Percentiles rank a stretch among this genome's conserved stretches.
These are phyloP conservation scores for Colletotrichum salicis DNA, from an alignment of 2,329 filamentous ascomycete genomes.

Conservation along the genomic window DNA sequence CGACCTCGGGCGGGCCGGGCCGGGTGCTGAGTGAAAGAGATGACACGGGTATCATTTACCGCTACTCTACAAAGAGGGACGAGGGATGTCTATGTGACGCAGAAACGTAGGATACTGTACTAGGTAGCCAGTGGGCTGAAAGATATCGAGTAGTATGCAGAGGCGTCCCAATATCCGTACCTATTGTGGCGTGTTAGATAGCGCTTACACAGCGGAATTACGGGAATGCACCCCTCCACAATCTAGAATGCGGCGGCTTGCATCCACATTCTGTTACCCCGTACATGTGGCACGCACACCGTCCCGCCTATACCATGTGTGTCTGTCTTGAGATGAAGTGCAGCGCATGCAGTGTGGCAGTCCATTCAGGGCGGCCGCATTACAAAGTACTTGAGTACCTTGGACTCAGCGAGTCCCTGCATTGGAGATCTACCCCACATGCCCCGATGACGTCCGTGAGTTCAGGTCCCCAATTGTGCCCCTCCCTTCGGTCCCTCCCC, in stretches of 20 bases:
- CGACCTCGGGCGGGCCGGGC: constrained; percentile 62
- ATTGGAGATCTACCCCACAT: constrained; percentile 12
- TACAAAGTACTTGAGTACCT: too few relatives aligned
- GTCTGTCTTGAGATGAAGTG: constrained; percentile 15
- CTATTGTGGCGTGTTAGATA: neutral
- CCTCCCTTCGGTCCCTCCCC: constrained; percentile 13
- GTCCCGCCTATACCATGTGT: neutral
- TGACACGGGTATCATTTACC: neutral
- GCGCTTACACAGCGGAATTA: constrained; percentile 3
- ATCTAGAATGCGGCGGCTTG: neutral
- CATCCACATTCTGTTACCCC: neutral
- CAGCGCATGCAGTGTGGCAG: neutral
- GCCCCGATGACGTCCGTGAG: constrained; percentile 11
- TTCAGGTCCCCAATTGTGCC: constrained; percentile 4
- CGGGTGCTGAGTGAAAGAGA: constrained; percentile 21
- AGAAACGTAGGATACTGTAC: neutral
- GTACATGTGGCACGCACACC: neutral
- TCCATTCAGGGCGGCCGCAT: neutral
- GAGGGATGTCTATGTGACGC: neutral
- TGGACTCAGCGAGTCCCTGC: neutral
- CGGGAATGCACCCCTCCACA: neutral
- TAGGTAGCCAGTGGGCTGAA: neutral
- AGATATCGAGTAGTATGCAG: neutral
- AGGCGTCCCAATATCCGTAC: neutral
- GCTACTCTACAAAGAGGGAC: neutral